These are phyloP conservation scores for Pseudoneurospora amorphoporcata DNA, from an alignment of 495 filamentous ascomycete genomes.

Conservation along the genomic window DNA sequence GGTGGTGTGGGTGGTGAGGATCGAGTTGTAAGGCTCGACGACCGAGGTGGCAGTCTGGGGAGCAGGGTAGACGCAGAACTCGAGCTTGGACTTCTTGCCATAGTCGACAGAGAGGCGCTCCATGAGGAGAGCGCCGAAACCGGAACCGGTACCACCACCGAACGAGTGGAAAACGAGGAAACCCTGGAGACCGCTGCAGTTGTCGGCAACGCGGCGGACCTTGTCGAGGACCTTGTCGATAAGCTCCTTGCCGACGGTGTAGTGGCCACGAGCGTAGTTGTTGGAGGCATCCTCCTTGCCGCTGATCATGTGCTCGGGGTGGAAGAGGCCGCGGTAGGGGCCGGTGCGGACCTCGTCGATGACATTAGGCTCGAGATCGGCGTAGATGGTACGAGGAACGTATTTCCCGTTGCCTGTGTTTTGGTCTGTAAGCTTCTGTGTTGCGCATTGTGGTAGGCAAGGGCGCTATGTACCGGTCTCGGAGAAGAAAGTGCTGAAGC, in stretches of 20 bases:
- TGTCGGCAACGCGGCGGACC: conserved; percentile 90
- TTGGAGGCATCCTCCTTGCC: conserved; percentile 99
- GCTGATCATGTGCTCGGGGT: conserved; percentile 98
- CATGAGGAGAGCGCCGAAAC: conserved; percentile 95
- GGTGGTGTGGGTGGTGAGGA: conserved; percentile 96
- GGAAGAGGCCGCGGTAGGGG: conserved; percentile 90
- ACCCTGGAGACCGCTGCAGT: conserved; percentile 93
- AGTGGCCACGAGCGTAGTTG: conserved; percentile 98
- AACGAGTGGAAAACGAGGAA: conserved; percentile 99
- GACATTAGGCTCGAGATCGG: conserved; percentile 98
- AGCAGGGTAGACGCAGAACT: conserved; percentile 97
- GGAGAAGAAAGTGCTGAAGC: conserved; percentile 99
- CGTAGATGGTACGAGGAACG: conserved; percentile 97
- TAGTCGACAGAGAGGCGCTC: conserved; percentile 97
- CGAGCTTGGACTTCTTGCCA: conserved; percentile 98
- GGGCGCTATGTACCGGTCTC: conserved; percentile 74
- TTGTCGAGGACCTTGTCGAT: conserved; percentile 95
- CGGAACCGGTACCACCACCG: conserved; percentile 95
- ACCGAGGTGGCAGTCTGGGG: conserved; percentile 94
- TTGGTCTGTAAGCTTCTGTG: conserved; percentile 3
- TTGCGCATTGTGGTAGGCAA: background rate
- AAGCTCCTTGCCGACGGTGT: conserved; percentile 97
- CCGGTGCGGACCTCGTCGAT: conserved; percentile 99
- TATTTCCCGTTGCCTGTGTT: conserved; percentile 88
- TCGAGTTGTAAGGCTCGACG: conserved; percentile 98